These are phyloP conservation scores for Calonectria pauciramosa DNA, from an alignment of 2,329 filamentous ascomycete genomes.

Conservation along the genomic window DNA sequence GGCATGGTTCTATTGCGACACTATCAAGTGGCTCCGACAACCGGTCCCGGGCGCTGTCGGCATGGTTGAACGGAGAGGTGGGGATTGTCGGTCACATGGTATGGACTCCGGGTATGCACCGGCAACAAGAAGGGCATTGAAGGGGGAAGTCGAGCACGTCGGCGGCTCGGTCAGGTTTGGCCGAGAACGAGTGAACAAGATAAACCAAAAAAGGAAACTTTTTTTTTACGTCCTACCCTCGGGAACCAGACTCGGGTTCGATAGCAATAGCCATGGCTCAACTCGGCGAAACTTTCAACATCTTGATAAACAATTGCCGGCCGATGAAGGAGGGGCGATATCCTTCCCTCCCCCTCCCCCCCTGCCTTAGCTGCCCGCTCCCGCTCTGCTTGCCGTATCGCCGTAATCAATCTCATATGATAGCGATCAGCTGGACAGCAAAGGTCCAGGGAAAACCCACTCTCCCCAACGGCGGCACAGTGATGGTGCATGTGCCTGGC, in stretches of 20 bases:
- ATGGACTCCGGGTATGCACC: constrained; percentile 12
- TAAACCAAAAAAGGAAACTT: not conserved
- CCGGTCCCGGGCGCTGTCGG: constrained; percentile 13
- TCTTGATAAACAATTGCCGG: not conserved
- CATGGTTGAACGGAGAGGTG: not conserved
- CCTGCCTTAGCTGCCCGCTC: constrained; percentile 10
- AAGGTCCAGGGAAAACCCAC: not conserved
- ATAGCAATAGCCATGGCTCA: not conserved
- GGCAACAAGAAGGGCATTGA: no score
- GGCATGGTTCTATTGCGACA: not conserved
- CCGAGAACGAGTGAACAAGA: not conserved
- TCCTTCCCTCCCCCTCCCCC: not conserved
- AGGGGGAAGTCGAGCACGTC: no score
- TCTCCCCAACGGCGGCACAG: not conserved
- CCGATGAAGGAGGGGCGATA: not conserved
- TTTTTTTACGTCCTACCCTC: not conserved
- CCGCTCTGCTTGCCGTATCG: not conserved
- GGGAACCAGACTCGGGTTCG: not conserved
- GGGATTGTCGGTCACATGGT: constrained; percentile 15
- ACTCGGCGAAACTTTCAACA: not conserved
- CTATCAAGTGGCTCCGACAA: constrained; percentile 3
- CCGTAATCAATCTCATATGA: constrained; percentile 46
- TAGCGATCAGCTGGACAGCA: constrained; percentile 37
- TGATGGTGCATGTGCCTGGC: not conserved
- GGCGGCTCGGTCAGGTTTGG: constrained; percentile 15